A percentile compares a stretch with the other conserved stretches of the same genome.
These are phyloP conservation scores for Russula sp. DNA, from an alignment of 768 basidiomycete species.

Conservation along the genomic window DNA sequence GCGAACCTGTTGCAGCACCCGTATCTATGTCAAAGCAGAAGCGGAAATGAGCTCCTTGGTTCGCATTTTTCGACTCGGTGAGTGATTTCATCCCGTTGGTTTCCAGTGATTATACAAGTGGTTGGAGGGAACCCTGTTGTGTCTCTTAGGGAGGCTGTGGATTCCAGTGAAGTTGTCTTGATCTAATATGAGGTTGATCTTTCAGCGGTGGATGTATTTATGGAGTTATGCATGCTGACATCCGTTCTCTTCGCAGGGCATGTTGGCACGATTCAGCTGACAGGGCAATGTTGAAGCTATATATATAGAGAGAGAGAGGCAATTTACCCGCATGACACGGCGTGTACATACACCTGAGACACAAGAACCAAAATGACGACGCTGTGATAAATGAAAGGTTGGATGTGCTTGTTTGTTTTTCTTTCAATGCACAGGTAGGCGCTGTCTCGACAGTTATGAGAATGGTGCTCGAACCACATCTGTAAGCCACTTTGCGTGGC, in stretches of 20 bases:
- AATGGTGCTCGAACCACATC: background rate
- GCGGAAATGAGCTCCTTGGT: background rate
- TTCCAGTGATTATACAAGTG: conserved; percentile 72
- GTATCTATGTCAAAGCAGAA: conserved; percentile 1
- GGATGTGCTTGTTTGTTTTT: background rate
- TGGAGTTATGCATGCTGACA: background rate
- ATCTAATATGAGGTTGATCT: conserved; percentile 80
- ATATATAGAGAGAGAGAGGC: background rate
- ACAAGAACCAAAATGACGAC: background rate
- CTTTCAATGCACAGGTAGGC: too few relatives aligned
- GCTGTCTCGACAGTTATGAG: too few relatives aligned
- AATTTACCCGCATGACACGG: background rate
- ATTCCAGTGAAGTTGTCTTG: conserved; percentile 66
- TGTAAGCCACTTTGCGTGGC: background rate
- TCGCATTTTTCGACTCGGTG: conserved; percentile 9
- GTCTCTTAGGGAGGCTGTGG: conserved; percentile 35
- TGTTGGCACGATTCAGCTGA: background rate
- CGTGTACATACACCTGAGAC: background rate
- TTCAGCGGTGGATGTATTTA: background rate
- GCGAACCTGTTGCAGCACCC: background rate
- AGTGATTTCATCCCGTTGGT: conserved; percentile 12
- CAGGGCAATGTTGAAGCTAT: background rate
- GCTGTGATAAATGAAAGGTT: background rate
- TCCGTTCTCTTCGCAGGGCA: background rate
- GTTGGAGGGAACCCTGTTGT: conserved; percentile 55